phyloP scores from a whole-genome alignment of 2,329 filamentous ascomycete species.

The Blastomyces emzantsi region DNA sequence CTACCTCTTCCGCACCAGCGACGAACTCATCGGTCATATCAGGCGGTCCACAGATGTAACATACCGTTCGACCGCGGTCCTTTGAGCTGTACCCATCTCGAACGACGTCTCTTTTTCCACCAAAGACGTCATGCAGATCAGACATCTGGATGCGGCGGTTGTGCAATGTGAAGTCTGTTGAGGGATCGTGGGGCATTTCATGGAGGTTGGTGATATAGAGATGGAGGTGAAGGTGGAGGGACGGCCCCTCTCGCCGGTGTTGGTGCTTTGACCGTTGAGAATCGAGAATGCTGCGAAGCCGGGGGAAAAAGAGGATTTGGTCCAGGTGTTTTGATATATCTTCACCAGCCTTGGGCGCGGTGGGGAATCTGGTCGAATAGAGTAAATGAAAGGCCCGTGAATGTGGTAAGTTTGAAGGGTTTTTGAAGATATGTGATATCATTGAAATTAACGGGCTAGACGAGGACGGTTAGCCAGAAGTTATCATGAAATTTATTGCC shows the following conservation, averaged over 20 bases:
- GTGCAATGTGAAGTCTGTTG: constrained; percentile 22
- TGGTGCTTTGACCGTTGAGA: constrained; percentile 16
- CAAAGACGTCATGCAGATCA: constrained; percentile 30
- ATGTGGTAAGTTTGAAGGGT: constrained; percentile 24
- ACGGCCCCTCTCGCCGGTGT: constrained; percentile 13
- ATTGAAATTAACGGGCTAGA: constrained; percentile 63
- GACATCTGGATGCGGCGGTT: constrained; percentile 27
- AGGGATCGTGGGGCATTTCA: constrained; percentile 15
- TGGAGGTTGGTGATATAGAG: constrained; percentile 23
- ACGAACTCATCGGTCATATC: constrained; percentile 61
- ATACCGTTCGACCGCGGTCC: constrained; percentile 35
- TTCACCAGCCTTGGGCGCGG: neutral
- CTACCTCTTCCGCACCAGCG: constrained; percentile 26
- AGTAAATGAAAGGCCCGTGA: constrained; percentile 48
- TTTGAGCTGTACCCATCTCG: constrained; percentile 19
- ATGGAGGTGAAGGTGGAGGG: constrained; percentile 29
- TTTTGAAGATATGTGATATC: constrained; percentile 50
- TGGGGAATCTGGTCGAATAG: constrained; percentile 48
- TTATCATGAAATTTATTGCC: neutral
- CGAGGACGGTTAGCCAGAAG: constrained; percentile 9
- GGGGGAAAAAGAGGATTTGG: constrained; percentile 40
- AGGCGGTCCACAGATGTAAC: constrained; percentile 61
- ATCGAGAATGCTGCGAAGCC: constrained; percentile 34
- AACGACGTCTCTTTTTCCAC: constrained; percentile 25
- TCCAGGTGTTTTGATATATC: constrained; percentile 17